phyloP scores from a whole-genome alignment of 1,284 basidiomycete genomes.

The Trichosporon coremiiforme region DNA sequence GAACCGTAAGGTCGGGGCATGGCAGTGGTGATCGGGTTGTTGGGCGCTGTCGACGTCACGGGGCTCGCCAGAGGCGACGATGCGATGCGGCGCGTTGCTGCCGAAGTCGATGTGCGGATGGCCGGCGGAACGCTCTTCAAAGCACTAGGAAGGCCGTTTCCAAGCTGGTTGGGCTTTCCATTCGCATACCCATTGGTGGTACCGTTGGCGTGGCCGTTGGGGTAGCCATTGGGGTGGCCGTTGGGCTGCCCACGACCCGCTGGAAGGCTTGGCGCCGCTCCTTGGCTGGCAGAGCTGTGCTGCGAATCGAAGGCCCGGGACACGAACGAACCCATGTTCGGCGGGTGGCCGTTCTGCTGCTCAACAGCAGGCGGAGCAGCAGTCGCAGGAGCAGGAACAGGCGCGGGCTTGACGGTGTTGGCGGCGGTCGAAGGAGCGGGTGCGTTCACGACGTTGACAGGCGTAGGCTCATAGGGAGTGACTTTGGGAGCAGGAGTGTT shows the following conservation, averaged over 20 bases:
- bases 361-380: neutral
- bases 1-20: neutral
- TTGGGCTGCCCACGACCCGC: neutral
- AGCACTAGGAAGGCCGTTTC: conserved; percentile 23
- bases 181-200: conserved; percentile 3
- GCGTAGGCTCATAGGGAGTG: conserved; percentile 4
- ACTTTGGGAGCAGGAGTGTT: neutral
- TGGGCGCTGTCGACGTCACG: conserved; percentile 13
- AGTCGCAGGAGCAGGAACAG: neutral
- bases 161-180: conserved; percentile 10
- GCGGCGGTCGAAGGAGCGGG: neutral
- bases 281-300: neutral
- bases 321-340: neutral
- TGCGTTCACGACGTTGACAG: conserved; percentile 9
- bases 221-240: neutral
- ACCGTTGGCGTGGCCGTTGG: conserved; percentile 18
- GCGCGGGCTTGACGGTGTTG: neutral
- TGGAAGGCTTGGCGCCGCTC: neutral
- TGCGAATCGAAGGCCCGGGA: neutral
- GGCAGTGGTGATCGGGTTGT: neutral
- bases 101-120: neutral
- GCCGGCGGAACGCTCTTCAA: neutral
- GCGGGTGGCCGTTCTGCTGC: conserved; percentile 6
- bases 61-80: conserved; percentile 37
- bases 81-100: conserved; percentile 26